phyloP scores from a whole-genome alignment of 176 grass and related monocot species.

The Musa schizocarpa region DNA sequence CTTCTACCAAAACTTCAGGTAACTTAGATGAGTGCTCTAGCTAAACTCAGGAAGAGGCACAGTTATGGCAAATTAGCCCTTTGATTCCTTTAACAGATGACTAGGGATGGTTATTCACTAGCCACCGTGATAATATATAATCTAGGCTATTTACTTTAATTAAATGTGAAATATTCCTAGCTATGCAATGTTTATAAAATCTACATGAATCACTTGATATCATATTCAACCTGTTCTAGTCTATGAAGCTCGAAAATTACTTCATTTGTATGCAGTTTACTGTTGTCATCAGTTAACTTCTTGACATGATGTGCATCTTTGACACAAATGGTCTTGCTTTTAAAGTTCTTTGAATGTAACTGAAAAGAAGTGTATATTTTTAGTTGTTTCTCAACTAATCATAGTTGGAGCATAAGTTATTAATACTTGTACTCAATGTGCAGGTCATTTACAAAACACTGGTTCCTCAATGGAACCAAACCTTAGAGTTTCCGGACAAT shows the following conservation, averaged over 20 bases:
- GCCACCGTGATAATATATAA: no score
- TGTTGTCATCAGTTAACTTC: not conserved
- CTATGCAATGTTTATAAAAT: not conserved
- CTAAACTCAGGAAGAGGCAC: not conserved
- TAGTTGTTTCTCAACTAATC: not conserved
- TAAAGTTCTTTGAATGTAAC: not conserved
- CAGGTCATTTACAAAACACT: constrained; percentile 93
- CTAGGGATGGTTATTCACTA: not conserved
- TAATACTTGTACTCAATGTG: not conserved
- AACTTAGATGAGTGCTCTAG: not conserved
- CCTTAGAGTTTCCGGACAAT: constrained; percentile 66
- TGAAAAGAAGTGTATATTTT: no score
- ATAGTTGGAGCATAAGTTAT: not conserved
- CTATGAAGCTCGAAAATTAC: not conserved
- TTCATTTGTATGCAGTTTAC: not conserved
- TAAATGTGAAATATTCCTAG: no score
- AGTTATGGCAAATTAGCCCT: not conserved
- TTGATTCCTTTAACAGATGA: not conserved
- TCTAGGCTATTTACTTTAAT: no score
- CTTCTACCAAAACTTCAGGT: not conserved
- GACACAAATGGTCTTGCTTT: not conserved
- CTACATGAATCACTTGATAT: not conserved
- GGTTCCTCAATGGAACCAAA: constrained; percentile 73
- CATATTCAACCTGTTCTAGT: not conserved
- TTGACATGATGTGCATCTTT: not conserved